A percentile compares a stretch with the other conserved stretches of the same genome.
Conservation (phyloP, 192 early-diverging fungal genomes). For the Physocladia obscura region DNA sequence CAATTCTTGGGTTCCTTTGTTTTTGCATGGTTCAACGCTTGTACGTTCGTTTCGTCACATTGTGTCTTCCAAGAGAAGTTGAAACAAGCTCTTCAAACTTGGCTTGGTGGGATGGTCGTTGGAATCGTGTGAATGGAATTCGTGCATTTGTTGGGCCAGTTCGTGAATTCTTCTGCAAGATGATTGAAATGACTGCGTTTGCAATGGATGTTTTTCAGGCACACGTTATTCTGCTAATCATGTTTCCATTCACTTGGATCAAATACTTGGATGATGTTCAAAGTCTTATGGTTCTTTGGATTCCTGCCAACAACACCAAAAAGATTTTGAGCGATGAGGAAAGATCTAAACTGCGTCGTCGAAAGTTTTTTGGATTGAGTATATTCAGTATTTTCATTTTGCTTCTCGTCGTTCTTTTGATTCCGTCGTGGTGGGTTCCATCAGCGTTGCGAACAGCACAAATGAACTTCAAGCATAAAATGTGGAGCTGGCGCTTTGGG, state of each 20-base stretch:
- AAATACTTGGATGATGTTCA: constrained; percentile 19
- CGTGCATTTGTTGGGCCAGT: constrained; percentile 68
- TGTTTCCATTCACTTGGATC: constrained; percentile 46
- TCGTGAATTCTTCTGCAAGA: constrained; percentile 81
- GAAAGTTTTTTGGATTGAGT: neutral
- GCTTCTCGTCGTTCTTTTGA: neutral
- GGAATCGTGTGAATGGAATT: constrained; percentile 70
- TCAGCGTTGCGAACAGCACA: neutral
- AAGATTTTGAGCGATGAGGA: neutral
- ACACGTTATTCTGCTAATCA: constrained; percentile 73
- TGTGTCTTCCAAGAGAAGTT: constrained; percentile 79
- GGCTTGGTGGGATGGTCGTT: constrained; percentile 86
- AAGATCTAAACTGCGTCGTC: neutral
- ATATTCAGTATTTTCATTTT: neutral
- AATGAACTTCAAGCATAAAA: neutral
- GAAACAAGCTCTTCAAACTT: constrained; percentile 79
- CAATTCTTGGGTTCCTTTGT: neutral
- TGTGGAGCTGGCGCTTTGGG: neutral
- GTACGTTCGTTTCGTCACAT: constrained; percentile 43
- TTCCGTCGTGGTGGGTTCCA: neutral
- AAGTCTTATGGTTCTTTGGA: constrained; percentile 1
- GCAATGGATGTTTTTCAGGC: constrained; percentile 76
- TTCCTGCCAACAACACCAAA: neutral
- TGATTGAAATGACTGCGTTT: constrained; percentile 80
- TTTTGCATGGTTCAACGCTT: neutral